These are phyloP conservation scores for Simplicillium sp. DNA, from an alignment of 2,329 filamentous ascomycete genomes.

Conservation along the genomic window DNA sequence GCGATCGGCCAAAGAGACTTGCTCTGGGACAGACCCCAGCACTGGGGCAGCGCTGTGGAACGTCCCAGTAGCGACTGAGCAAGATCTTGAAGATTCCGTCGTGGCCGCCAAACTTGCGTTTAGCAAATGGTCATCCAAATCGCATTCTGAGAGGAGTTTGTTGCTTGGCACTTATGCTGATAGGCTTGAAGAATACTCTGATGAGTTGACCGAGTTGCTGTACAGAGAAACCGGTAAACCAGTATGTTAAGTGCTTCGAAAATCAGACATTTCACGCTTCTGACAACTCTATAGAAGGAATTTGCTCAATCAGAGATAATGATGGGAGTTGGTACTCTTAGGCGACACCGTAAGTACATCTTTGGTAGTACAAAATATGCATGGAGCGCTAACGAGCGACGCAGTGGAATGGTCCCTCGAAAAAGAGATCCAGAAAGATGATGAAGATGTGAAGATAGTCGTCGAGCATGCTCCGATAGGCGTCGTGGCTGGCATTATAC, in stretches of 20 bases:
- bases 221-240: background rate
- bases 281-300: background rate
- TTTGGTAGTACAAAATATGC: background rate
- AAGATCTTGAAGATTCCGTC: constrained; percentile 15
- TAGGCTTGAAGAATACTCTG: background rate
- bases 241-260: background rate
- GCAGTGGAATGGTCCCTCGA: constrained; percentile 1
- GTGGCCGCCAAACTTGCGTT: constrained; percentile 14
- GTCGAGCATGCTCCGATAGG: constrained; percentile 28
- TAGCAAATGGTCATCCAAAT: constrained; percentile 14
- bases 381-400: background rate
- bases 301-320: background rate
- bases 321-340: background rate
- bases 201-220: background rate
- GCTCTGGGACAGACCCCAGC: constrained; percentile 18
- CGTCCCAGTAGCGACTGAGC: constrained; percentile 14
- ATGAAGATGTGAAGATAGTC: constrained; percentile 13
- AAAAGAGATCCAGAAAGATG: constrained; percentile 11
- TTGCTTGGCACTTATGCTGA: background rate
- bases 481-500: constrained; percentile 36
- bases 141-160: background rate
- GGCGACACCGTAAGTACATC: background rate
- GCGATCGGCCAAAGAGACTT: constrained; percentile 8
- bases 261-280: background rate
- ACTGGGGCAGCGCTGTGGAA: constrained; percentile 18